Evolutionary conservation across 1,284 basidiomycete genomes (phyloP).

Genomic region (Phylloboletellus chloephorus): DNA sequence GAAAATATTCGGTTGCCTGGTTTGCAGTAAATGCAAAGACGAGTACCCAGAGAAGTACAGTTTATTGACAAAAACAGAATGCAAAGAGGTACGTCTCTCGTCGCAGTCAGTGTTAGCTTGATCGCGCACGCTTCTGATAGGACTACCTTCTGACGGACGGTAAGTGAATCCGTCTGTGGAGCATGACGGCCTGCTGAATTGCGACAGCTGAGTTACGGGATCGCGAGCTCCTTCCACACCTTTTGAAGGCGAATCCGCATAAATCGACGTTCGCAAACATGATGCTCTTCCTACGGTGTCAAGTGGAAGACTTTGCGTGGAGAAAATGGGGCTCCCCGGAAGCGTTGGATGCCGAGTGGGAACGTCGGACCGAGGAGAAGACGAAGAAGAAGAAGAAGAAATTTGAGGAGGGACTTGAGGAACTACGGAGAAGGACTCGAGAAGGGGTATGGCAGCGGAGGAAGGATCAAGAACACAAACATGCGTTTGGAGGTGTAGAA

Average conservation of each 20-base stretch:
- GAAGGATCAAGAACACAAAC: slow-evolving; percentile 83
- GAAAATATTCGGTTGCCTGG: slow-evolving; percentile 76
- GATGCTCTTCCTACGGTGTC: slow-evolving; percentile 95
- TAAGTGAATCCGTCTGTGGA: slow-evolving; percentile 33
- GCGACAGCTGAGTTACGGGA: slow-evolving; percentile 83
- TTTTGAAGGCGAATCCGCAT: slow-evolving; percentile 95
- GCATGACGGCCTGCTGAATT: slow-evolving; percentile 3
- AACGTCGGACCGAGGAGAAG: slow-evolving; percentile 75
- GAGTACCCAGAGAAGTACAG: slow-evolving; percentile 89
- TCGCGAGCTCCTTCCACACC: slow-evolving; percentile 86
- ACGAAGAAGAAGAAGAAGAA: slow-evolving; percentile 91
- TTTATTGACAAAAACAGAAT: slow-evolving; percentile 96
- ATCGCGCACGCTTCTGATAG: slow-evolving; percentile 34
- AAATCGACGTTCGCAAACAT: slow-evolving; percentile 97
- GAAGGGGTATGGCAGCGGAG: slow-evolving; percentile 87
- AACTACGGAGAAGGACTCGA: slow-evolving; percentile 78
- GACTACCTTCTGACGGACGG: slow-evolving; percentile 89
- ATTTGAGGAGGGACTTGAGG: slow-evolving; percentile 80
- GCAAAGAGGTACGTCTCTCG: slow-evolving; percentile 69
- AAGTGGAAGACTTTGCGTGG: slow-evolving; percentile 96
- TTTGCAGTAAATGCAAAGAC: slow-evolving; percentile 89
- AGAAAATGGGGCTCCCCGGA: slow-evolving; percentile 96
- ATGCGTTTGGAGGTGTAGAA: slow-evolving; percentile 67
- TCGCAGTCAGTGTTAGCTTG: neutral
- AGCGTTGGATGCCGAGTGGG: slow-evolving; percentile 86